A percentile compares a stretch with the other conserved stretches of the same genome.
Evolutionary conservation across 805 yeast genomes (phyloP).

Genomic region (Yarrowia hollandica): DNA sequence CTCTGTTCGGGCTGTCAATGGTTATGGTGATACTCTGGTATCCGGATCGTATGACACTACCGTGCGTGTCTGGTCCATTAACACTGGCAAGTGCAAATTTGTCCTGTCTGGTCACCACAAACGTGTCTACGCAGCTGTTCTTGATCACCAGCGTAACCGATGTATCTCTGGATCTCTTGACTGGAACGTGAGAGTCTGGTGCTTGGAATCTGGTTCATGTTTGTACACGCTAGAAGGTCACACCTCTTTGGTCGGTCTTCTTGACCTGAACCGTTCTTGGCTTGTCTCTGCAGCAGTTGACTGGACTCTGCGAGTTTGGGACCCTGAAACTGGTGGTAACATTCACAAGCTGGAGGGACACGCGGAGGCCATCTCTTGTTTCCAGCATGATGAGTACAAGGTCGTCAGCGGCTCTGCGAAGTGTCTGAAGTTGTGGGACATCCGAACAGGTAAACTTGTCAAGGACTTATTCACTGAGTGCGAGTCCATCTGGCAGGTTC

Average conservation of each 20-base stretch:
- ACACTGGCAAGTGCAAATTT: slow-evolving; percentile 68
- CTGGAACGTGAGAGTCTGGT: slow-evolving; percentile 86
- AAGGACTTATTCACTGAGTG: slow-evolving; percentile 69
- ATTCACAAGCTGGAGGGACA: slow-evolving; percentile 75
- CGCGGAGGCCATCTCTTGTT: slow-evolving; percentile 85
- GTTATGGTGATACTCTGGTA: slow-evolving; percentile 76
- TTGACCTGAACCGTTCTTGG: slow-evolving; percentile 71
- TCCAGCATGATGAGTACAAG: slow-evolving; percentile 80
- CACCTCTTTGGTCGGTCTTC: slow-evolving; percentile 81
- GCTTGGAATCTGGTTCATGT: slow-evolving; percentile 70
- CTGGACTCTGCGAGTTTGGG: slow-evolving; percentile 88
- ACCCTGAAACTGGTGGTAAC: slow-evolving; percentile 68
- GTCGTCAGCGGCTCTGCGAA: slow-evolving; percentile 88
- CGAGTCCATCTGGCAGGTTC: slow-evolving; percentile 93
- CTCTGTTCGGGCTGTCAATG: slow-evolving; percentile 84
- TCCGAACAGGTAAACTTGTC: slow-evolving; percentile 71
- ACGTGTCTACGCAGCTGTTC: slow-evolving; percentile 82
- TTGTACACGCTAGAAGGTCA: slow-evolving; percentile 79
- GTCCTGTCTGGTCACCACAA: slow-evolving; percentile 82
- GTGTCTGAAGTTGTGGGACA: slow-evolving; percentile 85
- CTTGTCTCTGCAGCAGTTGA: slow-evolving; percentile 96
- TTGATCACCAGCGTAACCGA: slow-evolving; percentile 71
- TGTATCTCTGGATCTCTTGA: slow-evolving; percentile 94
- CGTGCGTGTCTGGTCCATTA: slow-evolving; percentile 89
- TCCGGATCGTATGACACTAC: slow-evolving; percentile 91